Base-by-base conservation (phyloP, 306 rosid species). In the Albizia julibrissin region DNA sequence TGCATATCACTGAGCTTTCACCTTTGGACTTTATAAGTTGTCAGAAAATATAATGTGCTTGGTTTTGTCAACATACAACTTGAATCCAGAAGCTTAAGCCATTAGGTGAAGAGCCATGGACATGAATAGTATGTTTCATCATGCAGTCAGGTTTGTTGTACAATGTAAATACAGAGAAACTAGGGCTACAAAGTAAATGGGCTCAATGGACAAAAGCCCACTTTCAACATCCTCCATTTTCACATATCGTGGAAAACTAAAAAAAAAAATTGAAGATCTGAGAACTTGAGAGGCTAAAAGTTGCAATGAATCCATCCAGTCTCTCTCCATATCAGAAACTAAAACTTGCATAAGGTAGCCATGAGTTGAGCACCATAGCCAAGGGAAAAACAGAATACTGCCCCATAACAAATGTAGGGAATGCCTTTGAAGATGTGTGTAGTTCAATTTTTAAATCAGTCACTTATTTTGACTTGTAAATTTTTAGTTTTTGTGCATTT, bases 401-500 rank as follows among this genome's bases (percentile, higher is more conserved):
- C 19, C 24, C 47, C 47, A 67, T 34, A 37, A 10, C 47, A 67
- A 67, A n/a, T 40, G 31, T n/a, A 69, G 19, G 50, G 31, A 24
- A 40, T 21, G 74, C 50, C 47, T 10, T 19, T 69, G 74, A n/a
- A 69, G 16, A 69, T 69, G 50, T 10, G 7, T 34, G 54, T 15
- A 39, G 47, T 42, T 22, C 9, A 69, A 6, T 42, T 69, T 69
- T 22, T 47, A 3, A 10, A 72, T 43, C 12, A 64, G 76, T 58
- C 47, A 69, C 69, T 67, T 22, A 56, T 46, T 58, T 83, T 65
- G 42, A 50, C 75, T 46, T 49, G 27, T 19, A 54, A 66, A 70
- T 61, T n/a, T 62, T 70, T 21, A 43, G 42, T 76, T 82, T 49
- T 65, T 21, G 1, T 69, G 22, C 29, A 43, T 71, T 78, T 80